Percentiles rank a stretch among this genome's conserved stretches.
phyloP scores from a whole-genome alignment of 2,329 filamentous ascomycete genomes.

The Xylariaceae sp. region DNA sequence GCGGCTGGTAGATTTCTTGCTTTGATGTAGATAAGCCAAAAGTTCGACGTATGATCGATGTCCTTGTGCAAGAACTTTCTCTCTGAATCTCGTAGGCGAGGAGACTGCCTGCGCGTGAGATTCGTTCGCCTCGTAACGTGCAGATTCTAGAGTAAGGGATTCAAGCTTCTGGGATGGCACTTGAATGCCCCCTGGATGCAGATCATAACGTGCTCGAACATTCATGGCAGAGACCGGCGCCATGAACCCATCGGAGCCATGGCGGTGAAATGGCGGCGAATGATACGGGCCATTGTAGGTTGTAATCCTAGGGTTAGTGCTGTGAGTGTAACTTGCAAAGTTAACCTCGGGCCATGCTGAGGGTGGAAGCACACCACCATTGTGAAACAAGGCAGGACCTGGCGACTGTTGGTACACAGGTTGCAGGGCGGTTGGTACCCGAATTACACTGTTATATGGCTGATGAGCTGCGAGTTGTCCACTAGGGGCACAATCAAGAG shows the following conservation, averaged over 20 bases:
- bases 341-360: slow-evolving; percentile 47
- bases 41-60: slow-evolving; percentile 76
- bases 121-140: slow-evolving; percentile 30
- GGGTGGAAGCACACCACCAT: slow-evolving; percentile 45
- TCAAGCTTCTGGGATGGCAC: slow-evolving; percentile 42
- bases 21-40: slow-evolving; percentile 66
- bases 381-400: slow-evolving; percentile 49
- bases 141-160: slow-evolving; percentile 41
- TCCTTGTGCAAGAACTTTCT: slow-evolving; percentile 72
- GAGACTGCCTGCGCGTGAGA: slow-evolving; percentile 32
- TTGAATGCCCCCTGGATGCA: slow-evolving; percentile 30
- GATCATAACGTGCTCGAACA: slow-evolving; percentile 47
- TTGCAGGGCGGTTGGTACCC: slow-evolving; percentile 41
- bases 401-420: slow-evolving; percentile 45
- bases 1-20: slow-evolving; percentile 55
- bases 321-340: slow-evolving; percentile 41
- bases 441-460: slow-evolving; percentile 36
- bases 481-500: slow-evolving; percentile 38
- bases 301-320: slow-evolving; percentile 39
- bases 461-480: slow-evolving; percentile 34
- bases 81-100: slow-evolving; percentile 60
- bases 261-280: slow-evolving; percentile 34
- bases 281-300: slow-evolving; percentile 45
- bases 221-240: slow-evolving; percentile 39
- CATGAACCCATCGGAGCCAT: slow-evolving; percentile 33